These are phyloP conservation scores for Talaromyces ruber DNA, from an alignment of 495 filamentous ascomycete species.

Conservation along the genomic window DNA sequence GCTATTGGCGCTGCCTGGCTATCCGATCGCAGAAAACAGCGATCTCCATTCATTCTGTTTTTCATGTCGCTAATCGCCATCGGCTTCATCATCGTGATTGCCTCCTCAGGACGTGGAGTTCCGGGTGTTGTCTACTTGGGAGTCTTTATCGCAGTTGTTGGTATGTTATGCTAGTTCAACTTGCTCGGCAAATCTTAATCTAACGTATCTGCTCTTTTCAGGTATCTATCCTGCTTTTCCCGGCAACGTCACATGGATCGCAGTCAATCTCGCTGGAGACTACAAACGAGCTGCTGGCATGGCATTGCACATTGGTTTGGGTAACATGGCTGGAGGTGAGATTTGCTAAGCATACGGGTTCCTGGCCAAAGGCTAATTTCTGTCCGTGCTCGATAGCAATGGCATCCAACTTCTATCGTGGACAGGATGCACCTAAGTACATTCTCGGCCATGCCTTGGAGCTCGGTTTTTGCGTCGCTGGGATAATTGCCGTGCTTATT, in stretches of 20 bases:
- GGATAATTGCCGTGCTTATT: slow-evolving; percentile 48
- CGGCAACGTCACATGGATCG: slow-evolving; percentile 62
- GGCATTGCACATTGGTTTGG: slow-evolving; percentile 67
- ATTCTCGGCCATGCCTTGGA: slow-evolving; percentile 62
- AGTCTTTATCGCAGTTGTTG: slow-evolving; percentile 62
- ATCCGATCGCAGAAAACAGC: slow-evolving; percentile 51
- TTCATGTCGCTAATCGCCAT: slow-evolving; percentile 51
- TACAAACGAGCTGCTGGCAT: slow-evolving; percentile 67
- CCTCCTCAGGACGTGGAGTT: slow-evolving; percentile 28
- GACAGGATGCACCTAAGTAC: slow-evolving; percentile 54
- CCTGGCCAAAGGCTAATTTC: slow-evolving; percentile 2
- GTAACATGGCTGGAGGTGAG: slow-evolving; percentile 56
- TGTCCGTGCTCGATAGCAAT: slow-evolving; percentile 35
- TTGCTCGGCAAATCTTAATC: background rate
- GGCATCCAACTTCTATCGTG: slow-evolving; percentile 70
- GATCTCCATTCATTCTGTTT: slow-evolving; percentile 56
- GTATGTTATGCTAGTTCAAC: slow-evolving; percentile 46
- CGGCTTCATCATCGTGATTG: slow-evolving; percentile 55
- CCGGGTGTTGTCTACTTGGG: slow-evolving; percentile 65
- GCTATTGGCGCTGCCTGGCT: slow-evolving; percentile 48
- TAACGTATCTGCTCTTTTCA: slow-evolving; percentile 5
- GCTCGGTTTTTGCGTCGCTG: slow-evolving; percentile 54
- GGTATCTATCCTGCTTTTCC: slow-evolving; percentile 42
- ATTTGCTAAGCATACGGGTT: background rate
- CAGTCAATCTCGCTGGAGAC: slow-evolving; percentile 61